A percentile compares a stretch with the other conserved stretches of the same genome.
Conservation (phyloP, 768 basidiomycete species). For the Fomitopsis pulvina region DNA sequence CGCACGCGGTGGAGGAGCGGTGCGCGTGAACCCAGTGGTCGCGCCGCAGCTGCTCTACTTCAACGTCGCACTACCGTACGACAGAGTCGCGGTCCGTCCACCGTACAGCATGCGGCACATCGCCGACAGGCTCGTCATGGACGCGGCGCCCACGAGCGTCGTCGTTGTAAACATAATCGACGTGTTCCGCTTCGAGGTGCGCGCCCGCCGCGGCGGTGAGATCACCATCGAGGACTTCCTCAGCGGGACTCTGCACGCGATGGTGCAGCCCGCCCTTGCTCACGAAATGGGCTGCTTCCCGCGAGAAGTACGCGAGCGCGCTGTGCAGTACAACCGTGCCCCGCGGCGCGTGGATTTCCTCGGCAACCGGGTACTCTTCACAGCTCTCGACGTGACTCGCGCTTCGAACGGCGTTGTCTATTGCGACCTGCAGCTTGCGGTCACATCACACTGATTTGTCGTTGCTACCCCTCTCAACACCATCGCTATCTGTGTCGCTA, state of each 20-base stretch:
- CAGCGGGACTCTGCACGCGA: conserved; percentile 1
- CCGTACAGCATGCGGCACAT: not conserved
- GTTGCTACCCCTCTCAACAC: conserved; percentile 7
- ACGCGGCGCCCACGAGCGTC: conserved; percentile 7
- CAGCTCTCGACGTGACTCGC: conserved; percentile 1
- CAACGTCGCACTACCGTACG: conserved; percentile 5
- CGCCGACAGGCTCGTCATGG: not conserved
- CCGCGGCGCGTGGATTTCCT: not conserved
- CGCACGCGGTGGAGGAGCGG: conserved; percentile 3
- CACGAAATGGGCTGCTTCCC: not conserved
- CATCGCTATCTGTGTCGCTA: no score
- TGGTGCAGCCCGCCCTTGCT: not conserved
- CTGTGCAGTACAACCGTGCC: not conserved
- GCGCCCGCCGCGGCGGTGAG: conserved; percentile 1
- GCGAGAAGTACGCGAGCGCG: not conserved
- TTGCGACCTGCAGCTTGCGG: conserved; percentile 5
- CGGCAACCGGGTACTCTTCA: not conserved
- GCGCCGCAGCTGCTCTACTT: conserved; percentile 2
- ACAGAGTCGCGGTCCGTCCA: not conserved
- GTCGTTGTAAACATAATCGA: conserved; percentile 6
- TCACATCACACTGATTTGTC: conserved; percentile 24
- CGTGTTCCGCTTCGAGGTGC: conserved; percentile 2
- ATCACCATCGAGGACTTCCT: conserved; percentile 13
- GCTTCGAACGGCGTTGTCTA: conserved; percentile 2
- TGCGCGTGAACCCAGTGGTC: conserved; percentile 6